Evolutionary conservation across 1,284 basidiomycete genomes (phyloP).

Genomic region (Apiotrichum brassicae): DNA sequence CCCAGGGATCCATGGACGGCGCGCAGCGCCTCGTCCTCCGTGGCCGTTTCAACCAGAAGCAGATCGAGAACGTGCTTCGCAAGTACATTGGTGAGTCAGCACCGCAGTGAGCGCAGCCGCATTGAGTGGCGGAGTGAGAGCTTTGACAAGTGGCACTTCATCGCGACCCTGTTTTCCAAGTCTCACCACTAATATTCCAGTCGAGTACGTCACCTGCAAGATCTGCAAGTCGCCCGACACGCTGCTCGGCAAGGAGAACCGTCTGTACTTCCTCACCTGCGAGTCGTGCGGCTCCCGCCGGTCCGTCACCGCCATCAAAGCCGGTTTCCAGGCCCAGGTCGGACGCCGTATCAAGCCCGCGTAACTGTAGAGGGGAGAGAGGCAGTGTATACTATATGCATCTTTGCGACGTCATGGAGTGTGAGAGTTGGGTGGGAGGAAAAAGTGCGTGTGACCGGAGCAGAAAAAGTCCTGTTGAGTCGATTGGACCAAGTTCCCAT

Average conservation of each 20-base stretch:
- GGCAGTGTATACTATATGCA: conserved; percentile 13
- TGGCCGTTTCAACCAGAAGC: conserved; percentile 97
- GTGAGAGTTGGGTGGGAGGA: no score
- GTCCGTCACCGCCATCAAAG: conserved; percentile 95
- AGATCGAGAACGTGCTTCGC: conserved; percentile 94
- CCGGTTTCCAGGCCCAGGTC: conserved; percentile 96
- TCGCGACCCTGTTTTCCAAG: no score
- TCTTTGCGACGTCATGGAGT: neutral
- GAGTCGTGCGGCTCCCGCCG: conserved; percentile 87
- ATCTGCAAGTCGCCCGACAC: conserved; percentile 99
- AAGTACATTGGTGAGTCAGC: conserved; percentile 90
- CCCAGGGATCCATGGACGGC: conserved; percentile 91
- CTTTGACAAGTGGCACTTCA: no score
- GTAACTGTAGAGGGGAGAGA: conserved; percentile 3
- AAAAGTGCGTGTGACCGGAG: no score
- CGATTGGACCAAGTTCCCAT: no score
- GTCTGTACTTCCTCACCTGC: conserved; percentile 98
- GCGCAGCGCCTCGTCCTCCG: conserved; percentile 90
- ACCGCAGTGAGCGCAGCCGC: no score
- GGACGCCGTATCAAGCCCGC: conserved; percentile 17
- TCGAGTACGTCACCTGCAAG: conserved; percentile 99
- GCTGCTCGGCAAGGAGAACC: conserved; percentile 91
- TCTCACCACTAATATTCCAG: no score
- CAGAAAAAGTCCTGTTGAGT: no score
- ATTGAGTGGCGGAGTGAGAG: no score